Percentiles rank a stretch among this genome's conserved stretches.
Evolutionary conservation across 225 moss, liverwort and hornwort genomes (phyloP).

Genomic region (Physcomitrellopsis africana): DNA sequence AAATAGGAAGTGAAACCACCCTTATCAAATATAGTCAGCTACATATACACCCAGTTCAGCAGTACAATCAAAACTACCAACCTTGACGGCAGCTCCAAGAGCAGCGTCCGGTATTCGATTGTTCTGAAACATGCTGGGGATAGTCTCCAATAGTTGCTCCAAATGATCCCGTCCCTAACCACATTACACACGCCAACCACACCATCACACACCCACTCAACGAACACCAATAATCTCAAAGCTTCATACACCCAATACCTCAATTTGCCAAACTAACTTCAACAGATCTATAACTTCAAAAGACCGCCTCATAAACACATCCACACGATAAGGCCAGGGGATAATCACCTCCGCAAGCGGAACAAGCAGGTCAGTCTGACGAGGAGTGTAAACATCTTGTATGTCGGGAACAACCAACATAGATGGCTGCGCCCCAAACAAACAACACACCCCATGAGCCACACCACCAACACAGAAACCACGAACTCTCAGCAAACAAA

Average conservation of each 20-base stretch:
- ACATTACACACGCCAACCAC: conserved; percentile 20
- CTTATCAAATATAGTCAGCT: neutral
- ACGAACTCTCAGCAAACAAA: neutral
- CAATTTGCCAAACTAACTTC: no score
- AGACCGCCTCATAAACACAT: neutral
- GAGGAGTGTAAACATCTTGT: conserved; percentile 97
- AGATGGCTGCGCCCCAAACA: conserved; percentile 72
- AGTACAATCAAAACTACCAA: conserved; percentile 24
- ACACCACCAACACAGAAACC: conserved; percentile 12
- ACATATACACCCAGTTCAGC: neutral
- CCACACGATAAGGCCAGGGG: neutral
- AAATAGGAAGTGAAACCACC: conserved; percentile 8
- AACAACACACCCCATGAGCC: conserved; percentile 20
- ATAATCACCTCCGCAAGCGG: conserved; percentile 72
- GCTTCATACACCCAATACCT: neutral
- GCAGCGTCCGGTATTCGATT: conserved; percentile 85
- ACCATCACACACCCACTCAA: conserved; percentile 18
- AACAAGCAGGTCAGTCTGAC: conserved; percentile 90
- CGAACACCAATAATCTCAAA: conserved; percentile 1
- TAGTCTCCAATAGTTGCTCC: conserved; percentile 87
- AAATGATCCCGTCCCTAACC: conserved; percentile 83
- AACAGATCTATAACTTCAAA: neutral
- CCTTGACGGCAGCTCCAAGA: conserved; percentile 95
- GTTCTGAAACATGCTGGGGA: conserved; percentile 94
- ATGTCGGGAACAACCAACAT: conserved; percentile 99